Base-by-base conservation (phyloP, 1,139 yeast species). In the Candida tunisiensis region DNA sequence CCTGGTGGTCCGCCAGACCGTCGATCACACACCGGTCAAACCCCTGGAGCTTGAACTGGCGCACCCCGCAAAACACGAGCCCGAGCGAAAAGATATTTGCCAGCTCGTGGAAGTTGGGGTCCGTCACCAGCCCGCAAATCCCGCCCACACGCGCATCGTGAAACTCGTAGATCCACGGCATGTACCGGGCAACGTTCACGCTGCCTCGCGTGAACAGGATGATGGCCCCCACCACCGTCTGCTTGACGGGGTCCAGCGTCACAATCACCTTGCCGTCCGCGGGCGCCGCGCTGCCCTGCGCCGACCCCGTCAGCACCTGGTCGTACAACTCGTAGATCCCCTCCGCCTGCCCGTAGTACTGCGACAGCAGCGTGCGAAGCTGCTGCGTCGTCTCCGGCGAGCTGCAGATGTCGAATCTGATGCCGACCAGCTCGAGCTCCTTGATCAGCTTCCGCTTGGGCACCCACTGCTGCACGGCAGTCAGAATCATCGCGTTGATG, bases 361-460 rank as follows among this genome's bases (percentile, higher is more conserved):
- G 41, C 24, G 40, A 44, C 10, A 69, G 52, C 10, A 45, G 31
- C 8, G 21, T 26, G 18, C 32, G 29, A 15, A 44, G 37, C 24
- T 41, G 42, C 5, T 25, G 25, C 32, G 38, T 35, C 21, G 42
- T 37, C 26, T 42, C 45, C 15, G 37, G 38, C 15, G 31, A 27
- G 22, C 38, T 55, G 40, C 74, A 65, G 13, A 69, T 57, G 42
- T 68, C 74, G 47, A 68, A 69, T 33, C 69, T 51, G 16, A 66
- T 68, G 2, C 75, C 75, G 18, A 69, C 70, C 33, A 68, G 65
- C 55, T 65, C 69, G 34, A 69, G 54, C 37, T 69, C 74, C 30
- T 66, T 50, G 30, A 68, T 64, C 7, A 69, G 60, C 38, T 65
- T 66, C 33, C 61, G 57, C 3, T 73, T 65, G 7, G 69, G 72